Base-by-base conservation (phyloP, 2,329 filamentous ascomycete species). In the Colletotrichum chlorophyti region DNA sequence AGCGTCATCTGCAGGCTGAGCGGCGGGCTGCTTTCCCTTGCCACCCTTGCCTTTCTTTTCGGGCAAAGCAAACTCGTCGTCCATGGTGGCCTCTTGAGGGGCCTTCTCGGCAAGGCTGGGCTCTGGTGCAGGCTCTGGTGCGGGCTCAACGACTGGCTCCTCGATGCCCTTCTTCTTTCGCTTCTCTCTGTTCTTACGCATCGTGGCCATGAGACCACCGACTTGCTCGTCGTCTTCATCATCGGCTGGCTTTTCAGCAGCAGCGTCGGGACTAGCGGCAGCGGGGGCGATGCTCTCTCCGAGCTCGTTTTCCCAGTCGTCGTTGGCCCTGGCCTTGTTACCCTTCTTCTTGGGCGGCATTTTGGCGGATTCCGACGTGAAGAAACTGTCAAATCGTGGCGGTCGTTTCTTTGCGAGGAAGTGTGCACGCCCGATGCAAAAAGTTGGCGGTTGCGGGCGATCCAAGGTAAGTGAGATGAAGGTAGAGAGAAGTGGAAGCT, bases 321-420 rank as follows among this genome's bases (percentile, higher is more conserved):
- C 91, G 72, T 91, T 86, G 71, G 82, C 86, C 74, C 87, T 88
- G 83, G 94, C 96, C 77, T 88, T 90, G 73, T 89, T 90, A 67
- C 79, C 81, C 85, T 97, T 97, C 84, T 95, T 96, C 82, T 97
- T 97, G 63, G 93, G 93, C 70, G 93, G 80, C 94, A 97, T 98
- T 61, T 75, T 81, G 75, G 61, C 61, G 66, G 45, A 37, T 24
- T 21, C 50, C 38, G 40, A 34, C 24, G 63, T 72, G 50, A 51
- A 10, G 14, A 6, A 15, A 45, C 15, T 23, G 34, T 23, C 5
- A 14, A 6, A 38, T n/a, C n/a, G n/a, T n/a, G n/a, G 19, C 10
- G 45, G 21, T 32, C 19, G 24, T n/a, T 17, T 50, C 14, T 42
- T 31, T 14, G 24, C n/a, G 15, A 23, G 24, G n/a, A 15, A 38